Evolutionary conservation across 805 yeast species (phyloP).

Genomic region (Kodamaea neixiangensis): DNA sequence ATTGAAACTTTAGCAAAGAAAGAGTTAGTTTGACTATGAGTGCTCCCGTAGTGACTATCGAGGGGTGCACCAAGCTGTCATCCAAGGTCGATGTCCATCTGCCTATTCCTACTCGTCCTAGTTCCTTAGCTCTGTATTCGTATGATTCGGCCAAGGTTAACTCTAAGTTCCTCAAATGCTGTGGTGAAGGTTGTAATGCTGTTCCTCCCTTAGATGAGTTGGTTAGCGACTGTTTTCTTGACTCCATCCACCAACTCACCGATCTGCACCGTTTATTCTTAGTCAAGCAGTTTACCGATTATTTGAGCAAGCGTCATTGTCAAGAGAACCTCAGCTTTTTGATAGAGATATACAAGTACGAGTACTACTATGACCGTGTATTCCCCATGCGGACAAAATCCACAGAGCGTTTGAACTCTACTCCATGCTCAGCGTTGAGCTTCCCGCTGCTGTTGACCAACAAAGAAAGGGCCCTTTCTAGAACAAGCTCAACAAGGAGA

Average conservation of each 20-base stretch:
- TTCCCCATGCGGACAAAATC: slow-evolving; percentile 9
- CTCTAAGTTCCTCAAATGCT: neutral
- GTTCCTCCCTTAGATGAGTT: slow-evolving; percentile 28
- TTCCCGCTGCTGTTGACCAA: neutral
- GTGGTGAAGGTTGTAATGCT: neutral
- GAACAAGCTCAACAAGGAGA: slow-evolving; percentile 12
- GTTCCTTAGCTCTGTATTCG: slow-evolving; percentile 10
- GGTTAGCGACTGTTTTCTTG: slow-evolving; percentile 33
- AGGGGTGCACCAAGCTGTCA: slow-evolving; percentile 3
- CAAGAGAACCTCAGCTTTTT: slow-evolving; percentile 48
- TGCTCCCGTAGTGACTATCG: slow-evolving; percentile 9
- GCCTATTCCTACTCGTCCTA: slow-evolving; percentile 11
- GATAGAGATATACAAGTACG: slow-evolving; percentile 48
- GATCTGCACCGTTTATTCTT: slow-evolving; percentile 17
- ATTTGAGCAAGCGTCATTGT: slow-evolving; percentile 42
- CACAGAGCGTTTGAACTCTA: slow-evolving; percentile 11
- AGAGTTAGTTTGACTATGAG: slow-evolving; percentile 4
- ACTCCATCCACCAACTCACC: slow-evolving; percentile 21
- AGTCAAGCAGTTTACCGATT: slow-evolving; percentile 33
- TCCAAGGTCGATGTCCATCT: neutral
- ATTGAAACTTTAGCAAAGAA: neutral
- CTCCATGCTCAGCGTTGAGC: slow-evolving; percentile 11
- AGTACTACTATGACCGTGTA: slow-evolving; percentile 39
- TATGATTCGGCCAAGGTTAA: slow-evolving; percentile 3
- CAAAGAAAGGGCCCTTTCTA: slow-evolving; percentile 13